Evolutionary conservation across 495 filamentous ascomycete species (phyloP).

Genomic region (Penicillium fimorum): DNA sequence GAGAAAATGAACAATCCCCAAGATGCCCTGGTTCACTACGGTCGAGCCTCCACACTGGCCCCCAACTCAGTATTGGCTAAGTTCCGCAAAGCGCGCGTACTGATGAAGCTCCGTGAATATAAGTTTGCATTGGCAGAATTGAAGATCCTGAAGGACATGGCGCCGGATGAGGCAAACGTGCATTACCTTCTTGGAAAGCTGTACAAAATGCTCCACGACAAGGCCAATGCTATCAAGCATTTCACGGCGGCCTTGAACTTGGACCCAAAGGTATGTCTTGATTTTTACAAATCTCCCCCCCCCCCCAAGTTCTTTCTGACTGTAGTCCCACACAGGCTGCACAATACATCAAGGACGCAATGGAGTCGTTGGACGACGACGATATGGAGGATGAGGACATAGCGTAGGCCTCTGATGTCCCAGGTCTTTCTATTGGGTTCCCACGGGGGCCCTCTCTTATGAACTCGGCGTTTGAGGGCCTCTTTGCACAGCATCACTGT

Average conservation of each 20-base stretch:
- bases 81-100: constrained; percentile 86
- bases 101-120: constrained; percentile 72
- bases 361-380: constrained; percentile 84
- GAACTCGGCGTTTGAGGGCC: constrained; percentile 24
- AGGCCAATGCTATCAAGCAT: constrained; percentile 78
- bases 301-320: constrained; percentile 24
- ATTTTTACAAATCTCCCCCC: not conserved
- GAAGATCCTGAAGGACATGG: constrained; percentile 78
- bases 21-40: constrained; percentile 76
- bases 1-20: constrained; percentile 81
- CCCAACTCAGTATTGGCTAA: constrained; percentile 76
- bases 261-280: constrained; percentile 79
- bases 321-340: constrained; percentile 60
- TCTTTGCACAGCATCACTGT: constrained; percentile 39
- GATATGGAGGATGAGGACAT: constrained; percentile 71
- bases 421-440: constrained; percentile 11
- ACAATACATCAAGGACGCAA: constrained; percentile 86
- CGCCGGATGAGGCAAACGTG: constrained; percentile 92
- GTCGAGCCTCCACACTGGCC: constrained; percentile 74
- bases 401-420: constrained; percentile 33
- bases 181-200: constrained; percentile 88
- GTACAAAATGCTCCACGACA: constrained; percentile 78
- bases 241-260: constrained; percentile 93
- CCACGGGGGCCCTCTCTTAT: constrained; percentile 17
- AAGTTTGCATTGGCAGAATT: constrained; percentile 74